Evolutionary conservation across 2,329 filamentous ascomycete genomes (phyloP), one percentile per base, ranked within the genome.

Genomic region (Colletotrichum cuscutae): DNA sequence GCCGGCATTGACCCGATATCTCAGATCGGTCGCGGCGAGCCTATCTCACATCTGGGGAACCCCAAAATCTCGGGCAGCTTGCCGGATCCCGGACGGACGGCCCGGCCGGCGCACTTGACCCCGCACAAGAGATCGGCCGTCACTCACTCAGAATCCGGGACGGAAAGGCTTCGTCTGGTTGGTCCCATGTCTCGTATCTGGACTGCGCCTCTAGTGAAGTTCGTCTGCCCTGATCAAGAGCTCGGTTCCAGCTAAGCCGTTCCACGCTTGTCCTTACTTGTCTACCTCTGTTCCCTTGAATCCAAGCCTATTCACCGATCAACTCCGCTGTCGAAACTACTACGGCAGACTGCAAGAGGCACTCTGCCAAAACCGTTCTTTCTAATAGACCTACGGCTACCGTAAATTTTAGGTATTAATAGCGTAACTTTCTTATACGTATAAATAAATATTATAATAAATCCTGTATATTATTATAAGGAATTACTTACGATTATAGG

Each of bases 101-200:
- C 19, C 42, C 42, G 42, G 42, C 42, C 42, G 42, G 42, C 52
- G 30, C 26, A 70, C 56, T 57, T 59, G 24, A 70, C 71, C 71
- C 66, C 60, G 71, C 71, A 65, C 49, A 54, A 56, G 56, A 70
- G 60, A 73, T 71, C 66, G 35, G 71, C 46, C 54, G 26, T 62
- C 64, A 52, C 37, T 42, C 37, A 7, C 5, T 24, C 15, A 42
- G 19, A 71, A 35, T 65, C 62, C n/a, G 32, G 19, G 37, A n/a
- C 26, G 46, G 11, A 46, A 46, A 63, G 26, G 19, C 65, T 54
- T 62, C 24, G 30, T 22, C 9, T 37, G 66, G 54, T 68, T 59
- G 65, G 52, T 32, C 69, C 5, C 19, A 46, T 26, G 26, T 11
- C 42, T 63, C 60, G 60, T 63, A 63, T 63, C 28, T 53, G 46